Evolutionary conservation across 805 yeast species (phyloP).

Genomic region (Lachancea fermentati): DNA sequence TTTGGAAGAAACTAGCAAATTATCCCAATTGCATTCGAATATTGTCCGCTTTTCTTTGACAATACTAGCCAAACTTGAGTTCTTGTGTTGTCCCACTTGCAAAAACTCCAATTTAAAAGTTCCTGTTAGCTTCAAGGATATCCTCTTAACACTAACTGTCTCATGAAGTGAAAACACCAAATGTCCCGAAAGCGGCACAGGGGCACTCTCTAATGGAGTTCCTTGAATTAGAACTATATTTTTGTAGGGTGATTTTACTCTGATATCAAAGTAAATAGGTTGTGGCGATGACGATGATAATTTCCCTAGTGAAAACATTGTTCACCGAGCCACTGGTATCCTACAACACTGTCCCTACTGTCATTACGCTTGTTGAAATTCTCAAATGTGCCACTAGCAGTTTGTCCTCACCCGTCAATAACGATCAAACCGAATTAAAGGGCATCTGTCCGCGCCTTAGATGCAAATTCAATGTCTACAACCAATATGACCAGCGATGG

Average conservation of each 20-base stretch:
- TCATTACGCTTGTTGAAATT: neutral
- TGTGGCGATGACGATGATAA: constrained; percentile 6
- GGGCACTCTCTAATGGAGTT: constrained; percentile 65
- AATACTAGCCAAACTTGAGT: constrained; percentile 32
- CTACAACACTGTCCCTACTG: too few species aligned
- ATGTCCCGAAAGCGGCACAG: constrained; percentile 68
- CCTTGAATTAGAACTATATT: constrained; percentile 78
- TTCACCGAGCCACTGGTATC: neutral
- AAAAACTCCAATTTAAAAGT: constrained; percentile 55
- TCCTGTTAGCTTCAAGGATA: constrained; percentile 59
- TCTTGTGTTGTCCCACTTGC: constrained; percentile 38
- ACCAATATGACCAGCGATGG: neutral
- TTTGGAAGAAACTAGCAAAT: constrained; percentile 33
- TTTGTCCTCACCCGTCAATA: too few species aligned
- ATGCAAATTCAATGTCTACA: too few species aligned
- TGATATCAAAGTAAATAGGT: constrained; percentile 30
- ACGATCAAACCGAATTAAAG: too few species aligned
- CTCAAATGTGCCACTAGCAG: too few species aligned
- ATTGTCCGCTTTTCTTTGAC: constrained; percentile 50
- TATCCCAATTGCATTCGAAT: constrained; percentile 73
- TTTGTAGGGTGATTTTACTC: constrained; percentile 34
- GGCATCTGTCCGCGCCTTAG: too few species aligned
- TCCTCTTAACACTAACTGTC: constrained; percentile 54
- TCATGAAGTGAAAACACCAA: constrained; percentile 68
- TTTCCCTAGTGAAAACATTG: constrained; percentile 9